phyloP scores from a whole-genome alignment of 2,329 filamentous ascomycete species.

The Colletotrichum phormii region DNA sequence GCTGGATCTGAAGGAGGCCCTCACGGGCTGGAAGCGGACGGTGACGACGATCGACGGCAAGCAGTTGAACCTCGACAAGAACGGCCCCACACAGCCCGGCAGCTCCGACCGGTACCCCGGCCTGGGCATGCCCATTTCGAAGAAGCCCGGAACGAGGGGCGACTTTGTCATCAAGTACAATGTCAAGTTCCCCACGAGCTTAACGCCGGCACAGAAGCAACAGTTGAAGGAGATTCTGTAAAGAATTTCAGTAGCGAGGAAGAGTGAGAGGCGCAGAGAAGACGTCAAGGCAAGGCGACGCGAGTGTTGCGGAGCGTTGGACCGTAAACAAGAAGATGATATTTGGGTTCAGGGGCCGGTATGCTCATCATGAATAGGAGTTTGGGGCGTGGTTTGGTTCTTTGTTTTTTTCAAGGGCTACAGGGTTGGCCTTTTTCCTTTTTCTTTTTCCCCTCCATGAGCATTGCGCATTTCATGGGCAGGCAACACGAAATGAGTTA shows the following conservation, averaged over 20 bases:
- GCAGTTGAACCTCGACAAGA: constrained; percentile 81
- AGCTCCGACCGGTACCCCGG: constrained; percentile 84
- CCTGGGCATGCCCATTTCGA: constrained; percentile 94
- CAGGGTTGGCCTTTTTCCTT: constrained; percentile 13
- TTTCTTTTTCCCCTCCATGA: neutral
- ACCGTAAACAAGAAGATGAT: constrained; percentile 7
- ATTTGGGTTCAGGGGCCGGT: neutral
- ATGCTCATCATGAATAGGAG: constrained; percentile 29
- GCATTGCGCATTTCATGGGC: constrained; percentile 17
- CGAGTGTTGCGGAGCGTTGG: neutral
- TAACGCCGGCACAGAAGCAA: constrained; percentile 84
- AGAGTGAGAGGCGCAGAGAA: neutral
- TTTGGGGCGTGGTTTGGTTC: constrained; percentile 8
- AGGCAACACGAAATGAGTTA: constrained; percentile 1
- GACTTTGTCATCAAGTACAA: constrained; percentile 92
- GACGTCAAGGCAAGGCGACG: neutral
- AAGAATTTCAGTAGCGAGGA: constrained; percentile 31
- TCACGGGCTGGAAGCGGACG: constrained; percentile 94
- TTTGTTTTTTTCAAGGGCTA: neutral
- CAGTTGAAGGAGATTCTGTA: constrained; percentile 83
- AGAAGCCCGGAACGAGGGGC: constrained; percentile 85
- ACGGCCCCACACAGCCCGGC: constrained; percentile 87
- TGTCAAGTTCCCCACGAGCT: constrained; percentile 86
- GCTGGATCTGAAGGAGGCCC: constrained; percentile 89
- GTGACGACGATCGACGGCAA: constrained; percentile 94